Evolutionary conservation across 1,139 yeast species (phyloP).

Genomic region (Blastobotrys capitulatus): DNA sequence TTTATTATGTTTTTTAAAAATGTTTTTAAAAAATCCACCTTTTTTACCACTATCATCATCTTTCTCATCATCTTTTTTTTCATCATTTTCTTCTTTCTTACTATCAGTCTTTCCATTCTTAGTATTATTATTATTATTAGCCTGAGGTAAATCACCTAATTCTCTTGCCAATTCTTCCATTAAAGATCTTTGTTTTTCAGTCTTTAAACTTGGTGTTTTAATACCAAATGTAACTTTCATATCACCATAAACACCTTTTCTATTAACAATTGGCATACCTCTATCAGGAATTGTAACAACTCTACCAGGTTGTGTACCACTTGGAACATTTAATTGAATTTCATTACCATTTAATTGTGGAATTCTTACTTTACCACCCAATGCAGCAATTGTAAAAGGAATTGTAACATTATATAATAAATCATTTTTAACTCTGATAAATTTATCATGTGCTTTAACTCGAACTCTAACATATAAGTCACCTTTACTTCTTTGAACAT

Average conservation of each 20-base stretch:
- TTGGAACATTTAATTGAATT: constrained; percentile 73
- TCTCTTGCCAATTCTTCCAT: constrained; percentile 94
- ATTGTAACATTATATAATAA: constrained; percentile 61
- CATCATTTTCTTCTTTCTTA: no score
- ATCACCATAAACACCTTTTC: constrained; percentile 53
- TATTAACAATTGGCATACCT: constrained; percentile 74
- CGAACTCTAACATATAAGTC: constrained; percentile 79
- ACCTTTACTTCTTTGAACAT: constrained; percentile 66
- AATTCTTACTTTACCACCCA: constrained; percentile 84
- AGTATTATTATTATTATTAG: background rate
- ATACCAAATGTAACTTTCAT: constrained; percentile 72
- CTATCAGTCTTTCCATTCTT: no score
- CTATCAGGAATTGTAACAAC: constrained; percentile 73
- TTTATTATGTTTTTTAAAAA: no score
- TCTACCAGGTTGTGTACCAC: constrained; percentile 80
- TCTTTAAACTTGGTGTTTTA: constrained; percentile 64
- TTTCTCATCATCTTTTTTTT: no score
- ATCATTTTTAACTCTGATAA: constrained; percentile 60
- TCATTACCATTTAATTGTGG: constrained; percentile 54
- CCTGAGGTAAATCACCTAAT: constrained; percentile 69
- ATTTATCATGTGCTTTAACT: constrained; percentile 67
- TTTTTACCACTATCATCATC: no score
- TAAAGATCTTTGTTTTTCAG: constrained; percentile 86
- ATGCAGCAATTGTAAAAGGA: constrained; percentile 92
- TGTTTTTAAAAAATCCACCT: no score